Conservation (phyloP, 257 asterid species). For the Lantana camara region DNA sequence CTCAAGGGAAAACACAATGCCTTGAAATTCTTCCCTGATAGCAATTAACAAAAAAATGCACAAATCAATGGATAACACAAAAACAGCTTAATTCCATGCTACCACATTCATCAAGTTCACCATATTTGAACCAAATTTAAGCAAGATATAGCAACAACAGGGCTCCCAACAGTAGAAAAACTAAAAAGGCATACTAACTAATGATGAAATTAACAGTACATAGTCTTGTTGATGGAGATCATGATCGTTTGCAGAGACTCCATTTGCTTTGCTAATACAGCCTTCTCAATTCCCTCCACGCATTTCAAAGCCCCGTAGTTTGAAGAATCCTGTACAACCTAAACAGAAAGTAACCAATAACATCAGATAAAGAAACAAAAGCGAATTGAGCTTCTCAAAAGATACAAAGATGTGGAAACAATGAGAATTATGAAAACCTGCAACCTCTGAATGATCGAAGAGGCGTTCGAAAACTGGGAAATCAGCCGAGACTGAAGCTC, state of each 20-base stretch:
- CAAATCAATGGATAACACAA: not conserved
- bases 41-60: not conserved
- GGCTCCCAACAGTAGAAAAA: not conserved
- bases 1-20: slow-evolving; percentile 52
- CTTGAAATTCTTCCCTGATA: slow-evolving; percentile 62
- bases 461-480: slow-evolving; percentile 63
- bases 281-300: slow-evolving; percentile 58
- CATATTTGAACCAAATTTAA: not conserved
- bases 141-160: not conserved
- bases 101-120: not conserved
- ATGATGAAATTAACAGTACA: slow-evolving; percentile 37
- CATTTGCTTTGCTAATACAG: slow-evolving; percentile 66
- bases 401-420: not conserved
- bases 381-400: not conserved
- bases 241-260: slow-evolving; percentile 59
- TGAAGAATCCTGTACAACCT: slow-evolving; percentile 53
- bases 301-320: slow-evolving; percentile 62
- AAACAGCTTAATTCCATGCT: slow-evolving; percentile 12
- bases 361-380: not conserved
- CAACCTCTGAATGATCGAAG: slow-evolving; percentile 73
- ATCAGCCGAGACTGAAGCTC: slow-evolving; percentile 64
- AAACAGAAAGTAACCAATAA: slow-evolving; percentile 16
- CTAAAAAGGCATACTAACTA: too few relatives aligned
- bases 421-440: slow-evolving; percentile 43
- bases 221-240: slow-evolving; percentile 55